These are phyloP conservation scores for Spathaspora jeffriesii DNA, from an alignment of 1,139 yeast species.

Conservation along the genomic window DNA sequence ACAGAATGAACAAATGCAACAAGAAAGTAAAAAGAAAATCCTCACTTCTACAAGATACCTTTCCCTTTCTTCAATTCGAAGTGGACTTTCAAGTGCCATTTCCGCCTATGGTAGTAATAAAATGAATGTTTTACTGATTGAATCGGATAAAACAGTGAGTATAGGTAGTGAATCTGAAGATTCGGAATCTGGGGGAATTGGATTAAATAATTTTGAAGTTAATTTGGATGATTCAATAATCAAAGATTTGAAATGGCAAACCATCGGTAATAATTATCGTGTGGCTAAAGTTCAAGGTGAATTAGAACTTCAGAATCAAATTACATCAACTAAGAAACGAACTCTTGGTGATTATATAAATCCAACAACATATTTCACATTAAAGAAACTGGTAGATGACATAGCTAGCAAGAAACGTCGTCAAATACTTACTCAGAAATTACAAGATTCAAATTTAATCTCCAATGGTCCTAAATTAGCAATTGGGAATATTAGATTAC, in stretches of 20 bases:
- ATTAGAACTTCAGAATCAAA: conserved; percentile 45
- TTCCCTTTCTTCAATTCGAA: conserved; percentile 34
- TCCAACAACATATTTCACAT: conserved; percentile 36
- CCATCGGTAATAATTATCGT: conserved; percentile 74
- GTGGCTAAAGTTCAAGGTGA: conserved; percentile 85
- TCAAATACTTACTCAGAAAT: conserved; percentile 6
- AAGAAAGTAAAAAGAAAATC: conserved; percentile 25
- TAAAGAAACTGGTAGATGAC: conserved; percentile 25
- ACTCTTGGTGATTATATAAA: conserved; percentile 32
- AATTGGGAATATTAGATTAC: conserved; percentile 86
- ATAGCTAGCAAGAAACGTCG: conserved; percentile 7
- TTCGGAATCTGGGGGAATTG: conserved; percentile 22
- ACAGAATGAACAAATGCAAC: conserved; percentile 26
- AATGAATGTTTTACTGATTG: conserved; percentile 34
- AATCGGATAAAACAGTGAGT: conserved; percentile 41
- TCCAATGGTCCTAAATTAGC: conserved; percentile 52
- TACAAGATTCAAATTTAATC: conserved; percentile 10
- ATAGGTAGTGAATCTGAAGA: conserved; percentile 52
- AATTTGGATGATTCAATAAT: conserved; percentile 68
- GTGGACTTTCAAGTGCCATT: conserved; percentile 24
- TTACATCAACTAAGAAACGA: conserved; percentile 13
- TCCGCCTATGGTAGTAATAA: conserved; percentile 19
- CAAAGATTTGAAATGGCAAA: conserved; percentile 78
- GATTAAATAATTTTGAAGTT: conserved; percentile 68
- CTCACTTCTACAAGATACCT: conserved; percentile 29